phyloP scores from a whole-genome alignment of 306 rosid genomes.

The Lotus japonicus region DNA sequence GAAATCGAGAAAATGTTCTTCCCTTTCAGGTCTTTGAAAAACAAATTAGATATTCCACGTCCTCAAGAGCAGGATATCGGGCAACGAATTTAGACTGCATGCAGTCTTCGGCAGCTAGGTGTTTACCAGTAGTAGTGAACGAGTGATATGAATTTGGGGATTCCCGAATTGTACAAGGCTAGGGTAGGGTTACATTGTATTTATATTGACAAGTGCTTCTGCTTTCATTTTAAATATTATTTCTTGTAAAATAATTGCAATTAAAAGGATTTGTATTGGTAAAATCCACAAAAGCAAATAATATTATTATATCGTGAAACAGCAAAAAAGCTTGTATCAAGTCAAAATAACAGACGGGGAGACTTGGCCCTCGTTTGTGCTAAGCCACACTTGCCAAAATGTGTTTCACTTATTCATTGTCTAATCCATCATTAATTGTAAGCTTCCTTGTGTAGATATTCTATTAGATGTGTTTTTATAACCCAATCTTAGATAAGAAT shows the following conservation, averaged over 20 bases:
- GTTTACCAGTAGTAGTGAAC: background rate
- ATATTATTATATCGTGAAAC: background rate
- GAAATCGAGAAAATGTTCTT: background rate
- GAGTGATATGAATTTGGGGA: background rate
- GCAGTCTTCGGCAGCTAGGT: background rate
- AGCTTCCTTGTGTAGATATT: background rate
- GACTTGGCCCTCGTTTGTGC: background rate
- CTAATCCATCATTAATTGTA: background rate
- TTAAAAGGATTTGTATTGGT: background rate
- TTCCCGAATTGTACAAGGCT: background rate
- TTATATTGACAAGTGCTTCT: background rate
- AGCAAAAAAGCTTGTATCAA: background rate
- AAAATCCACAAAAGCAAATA: background rate
- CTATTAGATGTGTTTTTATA: background rate
- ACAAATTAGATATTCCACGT: background rate
- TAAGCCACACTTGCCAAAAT: background rate
- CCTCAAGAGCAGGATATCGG: background rate
- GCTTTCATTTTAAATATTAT: background rate
- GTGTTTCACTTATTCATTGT: background rate
- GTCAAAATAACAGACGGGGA: background rate
- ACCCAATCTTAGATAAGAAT: background rate
- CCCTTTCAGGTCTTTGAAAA: background rate
- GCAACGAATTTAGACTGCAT: background rate
- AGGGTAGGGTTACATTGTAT: background rate
- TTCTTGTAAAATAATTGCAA: background rate